These are phyloP conservation scores for Oidium heveae DNA, from an alignment of 2,329 filamentous ascomycete genomes.

Conservation along the genomic window DNA sequence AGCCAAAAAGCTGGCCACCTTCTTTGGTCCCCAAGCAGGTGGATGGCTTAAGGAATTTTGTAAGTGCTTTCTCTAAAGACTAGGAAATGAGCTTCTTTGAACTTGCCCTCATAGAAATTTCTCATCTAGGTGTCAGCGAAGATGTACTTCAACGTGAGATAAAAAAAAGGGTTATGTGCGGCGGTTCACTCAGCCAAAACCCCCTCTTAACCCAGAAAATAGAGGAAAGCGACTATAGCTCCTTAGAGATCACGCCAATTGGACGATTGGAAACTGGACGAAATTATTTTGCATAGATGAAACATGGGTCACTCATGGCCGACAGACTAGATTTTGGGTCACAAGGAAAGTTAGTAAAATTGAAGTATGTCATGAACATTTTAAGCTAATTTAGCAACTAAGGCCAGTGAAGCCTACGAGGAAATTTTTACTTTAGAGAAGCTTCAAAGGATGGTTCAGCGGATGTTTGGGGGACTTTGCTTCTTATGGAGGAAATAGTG, in stretches of 20 bases:
- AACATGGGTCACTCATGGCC: neutral
- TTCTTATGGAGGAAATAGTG: neutral
- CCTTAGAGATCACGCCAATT: neutral
- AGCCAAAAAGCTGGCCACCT: neutral
- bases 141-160: neutral
- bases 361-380: neutral
- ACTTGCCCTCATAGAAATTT: neutral
- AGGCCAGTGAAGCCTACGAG: neutral
- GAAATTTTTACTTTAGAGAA: neutral
- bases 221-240: neutral
- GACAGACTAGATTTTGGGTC: neutral
- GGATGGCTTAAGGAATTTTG: neutral
- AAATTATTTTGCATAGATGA: neutral
- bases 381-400: neutral
- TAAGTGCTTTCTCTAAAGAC: neutral
- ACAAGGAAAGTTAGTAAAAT: neutral
- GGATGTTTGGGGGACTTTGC: neutral
- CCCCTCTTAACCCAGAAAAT: neutral
- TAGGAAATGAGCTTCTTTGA: neutral
- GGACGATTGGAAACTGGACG: neutral
- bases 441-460: neutral
- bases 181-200: neutral
- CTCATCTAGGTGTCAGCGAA: neutral
- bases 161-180: neutral
- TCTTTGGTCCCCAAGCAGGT: neutral